phyloP scores from a whole-genome alignment of 352 stramenopile species.

The Globisporangium nunn region DNA sequence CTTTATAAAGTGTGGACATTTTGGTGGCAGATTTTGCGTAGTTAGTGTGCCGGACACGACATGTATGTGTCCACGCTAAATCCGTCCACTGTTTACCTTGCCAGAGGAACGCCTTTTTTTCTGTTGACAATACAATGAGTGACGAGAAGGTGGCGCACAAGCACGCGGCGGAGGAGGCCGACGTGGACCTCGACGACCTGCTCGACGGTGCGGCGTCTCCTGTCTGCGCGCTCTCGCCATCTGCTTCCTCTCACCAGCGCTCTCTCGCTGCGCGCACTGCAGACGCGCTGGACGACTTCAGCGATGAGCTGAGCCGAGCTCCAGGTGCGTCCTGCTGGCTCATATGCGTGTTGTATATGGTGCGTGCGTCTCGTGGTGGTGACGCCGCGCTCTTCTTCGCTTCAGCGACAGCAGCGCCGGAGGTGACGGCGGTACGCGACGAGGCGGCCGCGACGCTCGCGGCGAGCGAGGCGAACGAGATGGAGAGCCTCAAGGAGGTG shows the following conservation, averaged over 20 bases:
- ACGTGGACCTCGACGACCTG: conserved; percentile 77
- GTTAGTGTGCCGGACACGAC: no score
- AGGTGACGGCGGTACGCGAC: conserved; percentile 32
- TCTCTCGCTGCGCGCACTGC: no score
- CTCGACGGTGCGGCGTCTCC: conserved; percentile 41
- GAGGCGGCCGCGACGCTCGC: conserved; percentile 45
- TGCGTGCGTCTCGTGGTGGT: no score
- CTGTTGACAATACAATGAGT: no score
- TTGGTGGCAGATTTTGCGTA: no score
- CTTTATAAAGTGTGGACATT: no score
- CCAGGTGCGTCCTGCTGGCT: conserved; percentile 6
- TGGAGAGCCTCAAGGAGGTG: conserved; percentile 63
- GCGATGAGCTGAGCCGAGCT: conserved; percentile 43
- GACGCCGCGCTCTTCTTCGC: background rate
- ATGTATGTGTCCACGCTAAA: no score
- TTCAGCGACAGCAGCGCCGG: conserved; percentile 13
- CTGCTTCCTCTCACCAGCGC: no score
- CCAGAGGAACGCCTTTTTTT: no score
- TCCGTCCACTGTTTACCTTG: no score
- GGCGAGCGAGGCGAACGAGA: conserved; percentile 42
- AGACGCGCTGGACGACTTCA: conserved; percentile 85
- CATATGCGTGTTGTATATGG: no score
- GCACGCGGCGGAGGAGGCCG: conserved; percentile 20
- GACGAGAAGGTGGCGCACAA: background rate
- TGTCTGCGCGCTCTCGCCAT: background rate